Evolutionary conservation across 257 asterid species (phyloP), one percentile per base, ranked within the genome.

Genomic region (Nicotiana noctiflora): DNA sequence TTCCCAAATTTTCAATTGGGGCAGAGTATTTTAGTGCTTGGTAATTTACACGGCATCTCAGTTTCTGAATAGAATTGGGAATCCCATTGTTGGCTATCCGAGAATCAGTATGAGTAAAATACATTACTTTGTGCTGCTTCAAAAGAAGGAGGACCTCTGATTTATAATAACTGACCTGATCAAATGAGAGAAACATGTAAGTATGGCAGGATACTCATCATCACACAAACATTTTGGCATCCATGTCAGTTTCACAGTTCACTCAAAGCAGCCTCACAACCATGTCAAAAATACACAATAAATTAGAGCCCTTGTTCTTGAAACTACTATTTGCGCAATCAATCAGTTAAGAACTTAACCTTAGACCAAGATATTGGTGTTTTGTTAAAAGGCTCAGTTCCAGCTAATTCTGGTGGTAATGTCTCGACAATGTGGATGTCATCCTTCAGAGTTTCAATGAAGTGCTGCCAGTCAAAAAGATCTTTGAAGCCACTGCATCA

Each of bases 341-440:
- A 53, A 56, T 17, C 21, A 56, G 10, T 17, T 6, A 51, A 84
- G 51, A 82, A 81, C 62, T 81, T 37, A 34, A 96, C 99, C 98
- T 94, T 94, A 21, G 99, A 96, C 99, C 99, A 96, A 81, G 99
- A 94, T 86, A 96, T 90, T 70, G 94, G 98, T 13, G 99, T 93
- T 87, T 96, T 96, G 74, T 90, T 84, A 75, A 88, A 91, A 62
- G 98, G 98, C 89, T 96, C 97, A 53, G 89, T 80, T 81, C 88
- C 95, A 11, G 93, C 87, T 90, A 89, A 90, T 84, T 89, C 98
- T 49, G 93, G 90, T 56, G 99, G 99, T 80, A 96, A 79, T 75
- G 83, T 80, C 76, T 96, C 99, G 23, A 92, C 87, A 79, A 96
- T 85, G 85, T 91, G 93, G 86, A 94, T 84, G 82, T 91, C 98